These are phyloP conservation scores for Brassica incana DNA, from an alignment of 345 rosid genomes.

Conservation along the genomic window DNA sequence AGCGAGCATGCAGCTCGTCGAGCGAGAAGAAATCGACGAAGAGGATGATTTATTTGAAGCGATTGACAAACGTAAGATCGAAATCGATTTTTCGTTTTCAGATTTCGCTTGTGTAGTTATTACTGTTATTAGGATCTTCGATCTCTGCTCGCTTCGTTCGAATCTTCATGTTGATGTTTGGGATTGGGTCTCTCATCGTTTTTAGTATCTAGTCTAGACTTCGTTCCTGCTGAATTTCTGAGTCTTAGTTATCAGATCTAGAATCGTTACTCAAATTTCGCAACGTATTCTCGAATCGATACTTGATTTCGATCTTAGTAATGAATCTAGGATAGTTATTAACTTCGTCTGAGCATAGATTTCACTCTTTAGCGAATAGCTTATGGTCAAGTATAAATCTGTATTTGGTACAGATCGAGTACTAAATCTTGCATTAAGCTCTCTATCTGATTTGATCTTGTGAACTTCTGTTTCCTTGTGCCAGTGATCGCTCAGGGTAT, in stretches of 20 bases:
- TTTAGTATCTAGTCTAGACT: background rate
- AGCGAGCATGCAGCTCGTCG: conserved; percentile 64
- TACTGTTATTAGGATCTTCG: background rate
- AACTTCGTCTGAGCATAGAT: background rate
- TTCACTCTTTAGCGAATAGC: background rate
- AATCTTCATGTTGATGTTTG: conserved; percentile 1
- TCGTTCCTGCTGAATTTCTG: background rate
- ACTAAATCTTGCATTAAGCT: background rate
- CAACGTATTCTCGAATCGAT: background rate
- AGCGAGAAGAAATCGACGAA: conserved; percentile 65
- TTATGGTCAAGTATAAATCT: background rate
- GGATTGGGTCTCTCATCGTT: conserved; percentile 1
- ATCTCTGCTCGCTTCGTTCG: background rate
- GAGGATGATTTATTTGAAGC: conserved; percentile 77
- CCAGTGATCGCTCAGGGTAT: conserved; percentile 81
- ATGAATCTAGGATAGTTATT: background rate
- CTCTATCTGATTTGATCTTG: background rate
- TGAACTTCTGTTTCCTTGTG: conserved; percentile 1
- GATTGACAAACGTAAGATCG: conserved; percentile 62
- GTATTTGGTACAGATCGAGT: conserved; percentile 7
- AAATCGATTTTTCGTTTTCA: background rate
- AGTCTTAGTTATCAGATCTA: background rate
- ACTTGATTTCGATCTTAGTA: background rate
- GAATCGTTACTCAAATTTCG: background rate
- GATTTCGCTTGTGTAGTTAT: background rate